phyloP scores from a whole-genome alignment of 1,139 yeast genomes.

The Hyphopichia fennica region DNA sequence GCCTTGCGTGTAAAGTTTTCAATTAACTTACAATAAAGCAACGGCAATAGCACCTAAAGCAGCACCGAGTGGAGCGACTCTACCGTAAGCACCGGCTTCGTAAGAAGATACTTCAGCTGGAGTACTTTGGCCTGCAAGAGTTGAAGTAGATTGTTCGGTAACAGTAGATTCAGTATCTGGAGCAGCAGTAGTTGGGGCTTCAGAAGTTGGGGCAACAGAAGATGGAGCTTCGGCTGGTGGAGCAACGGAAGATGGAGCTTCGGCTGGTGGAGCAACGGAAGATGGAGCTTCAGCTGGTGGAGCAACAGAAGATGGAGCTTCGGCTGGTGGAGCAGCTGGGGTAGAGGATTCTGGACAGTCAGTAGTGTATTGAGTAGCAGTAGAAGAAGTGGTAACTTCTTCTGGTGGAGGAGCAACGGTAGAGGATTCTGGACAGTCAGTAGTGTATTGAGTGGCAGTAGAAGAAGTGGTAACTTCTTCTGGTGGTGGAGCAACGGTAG shows the following conservation, averaged over 20 bases:
- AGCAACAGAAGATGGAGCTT: background rate
- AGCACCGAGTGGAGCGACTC: constrained; percentile 2
- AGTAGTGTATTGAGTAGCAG: too few species aligned
- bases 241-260: background rate
- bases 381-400: background rate
- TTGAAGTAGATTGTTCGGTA: background rate
- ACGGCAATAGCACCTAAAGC: constrained; percentile 3
- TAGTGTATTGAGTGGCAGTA: background rate
- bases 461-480: background rate
- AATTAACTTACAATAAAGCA: constrained; percentile 1
- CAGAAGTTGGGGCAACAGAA: background rate
- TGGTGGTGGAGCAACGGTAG: too few species aligned
- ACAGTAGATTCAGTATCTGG: background rate
- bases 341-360: background rate
- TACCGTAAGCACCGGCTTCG: constrained; percentile 1
- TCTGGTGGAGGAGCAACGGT: background rate
- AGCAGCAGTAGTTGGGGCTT: background rate
- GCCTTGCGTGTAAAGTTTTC: background rate
- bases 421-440: background rate
- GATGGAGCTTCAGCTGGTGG: background rate
- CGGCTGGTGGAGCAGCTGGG: background rate
- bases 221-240: background rate
- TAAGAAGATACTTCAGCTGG: background rate
- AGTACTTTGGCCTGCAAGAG: background rate
- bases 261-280: background rate